Evolutionary conservation across 495 filamentous ascomycete genomes (phyloP).

Genomic region (Xylaria longipes): DNA sequence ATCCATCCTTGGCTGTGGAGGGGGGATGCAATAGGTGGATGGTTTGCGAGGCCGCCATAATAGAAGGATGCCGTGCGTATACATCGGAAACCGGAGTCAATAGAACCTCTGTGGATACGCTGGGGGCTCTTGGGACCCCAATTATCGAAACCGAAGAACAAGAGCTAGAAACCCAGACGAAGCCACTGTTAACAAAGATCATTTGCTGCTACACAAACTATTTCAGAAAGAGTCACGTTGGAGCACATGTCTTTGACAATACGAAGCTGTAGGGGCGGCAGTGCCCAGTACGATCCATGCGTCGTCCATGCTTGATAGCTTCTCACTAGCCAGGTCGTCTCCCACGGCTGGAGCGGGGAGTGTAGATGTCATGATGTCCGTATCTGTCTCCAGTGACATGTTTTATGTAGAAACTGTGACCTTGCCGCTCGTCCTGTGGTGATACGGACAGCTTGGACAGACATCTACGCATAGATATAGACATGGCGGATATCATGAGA

Average conservation of each 20-base stretch:
- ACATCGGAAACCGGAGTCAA: neutral
- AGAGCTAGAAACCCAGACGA: neutral
- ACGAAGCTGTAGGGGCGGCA: neutral
- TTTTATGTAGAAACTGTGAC: neutral
- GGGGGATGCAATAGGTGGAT: neutral
- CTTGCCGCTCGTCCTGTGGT: neutral
- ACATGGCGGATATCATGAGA: neutral
- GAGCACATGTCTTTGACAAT: conserved; percentile 8
- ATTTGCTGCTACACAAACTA: neutral
- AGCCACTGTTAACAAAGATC: neutral
- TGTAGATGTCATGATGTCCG: neutral
- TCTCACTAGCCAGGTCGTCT: neutral
- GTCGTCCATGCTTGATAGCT: neutral
- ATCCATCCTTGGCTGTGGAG: conserved; percentile 2
- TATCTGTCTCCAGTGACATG: neutral
- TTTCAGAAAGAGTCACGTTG: neutral
- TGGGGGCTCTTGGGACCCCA: neutral
- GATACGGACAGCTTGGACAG: neutral
- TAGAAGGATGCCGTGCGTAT: neutral
- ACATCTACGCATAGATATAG: neutral
- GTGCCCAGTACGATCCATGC: neutral
- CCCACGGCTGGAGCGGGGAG: neutral
- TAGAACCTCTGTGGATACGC: neutral
- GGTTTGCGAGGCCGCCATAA: neutral
- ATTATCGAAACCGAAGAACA: conserved; percentile 11